Conservation (phyloP, 1,284 basidiomycete genomes). For the Ustilago cynodontis region DNA sequence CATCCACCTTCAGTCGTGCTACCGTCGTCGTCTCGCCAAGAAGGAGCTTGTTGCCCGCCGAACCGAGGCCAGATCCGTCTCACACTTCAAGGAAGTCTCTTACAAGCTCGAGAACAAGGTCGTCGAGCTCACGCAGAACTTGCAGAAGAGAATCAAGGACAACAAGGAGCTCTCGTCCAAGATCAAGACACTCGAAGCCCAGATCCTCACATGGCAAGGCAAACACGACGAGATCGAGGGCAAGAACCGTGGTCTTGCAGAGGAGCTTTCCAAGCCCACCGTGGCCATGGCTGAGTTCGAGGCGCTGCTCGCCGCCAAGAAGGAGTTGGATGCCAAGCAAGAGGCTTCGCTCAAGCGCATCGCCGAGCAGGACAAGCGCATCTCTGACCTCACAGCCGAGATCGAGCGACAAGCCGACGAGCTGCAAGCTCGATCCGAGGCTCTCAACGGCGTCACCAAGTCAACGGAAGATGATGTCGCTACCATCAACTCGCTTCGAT, state of each 20-base stretch:
- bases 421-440: slow-evolving; percentile 77
- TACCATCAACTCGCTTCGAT: slow-evolving; percentile 87
- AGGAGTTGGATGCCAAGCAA: slow-evolving; percentile 83
- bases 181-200: slow-evolving; percentile 83
- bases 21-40: slow-evolving; percentile 88
- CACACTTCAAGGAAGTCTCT: slow-evolving; percentile 98
- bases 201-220: slow-evolving; percentile 84
- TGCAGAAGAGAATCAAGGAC: slow-evolving; percentile 91
- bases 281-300: slow-evolving; percentile 81
- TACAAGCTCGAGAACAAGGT: slow-evolving; percentile 99
- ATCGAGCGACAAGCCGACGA: slow-evolving; percentile 80
- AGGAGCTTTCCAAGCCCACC: slow-evolving; percentile 80
- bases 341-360: slow-evolving; percentile 82
- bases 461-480: slow-evolving; percentile 79
- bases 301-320: slow-evolving; percentile 81
- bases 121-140: slow-evolving; percentile 95
- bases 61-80: slow-evolving; percentile 93
- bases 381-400: slow-evolving; percentile 79
- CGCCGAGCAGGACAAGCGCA: slow-evolving; percentile 85
- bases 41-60: slow-evolving; percentile 85
- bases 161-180: slow-evolving; percentile 86
- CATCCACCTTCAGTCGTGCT: slow-evolving; percentile 88
- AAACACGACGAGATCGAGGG: slow-evolving; percentile 90
- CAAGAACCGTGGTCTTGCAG: slow-evolving; percentile 81
- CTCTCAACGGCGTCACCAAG: slow-evolving; percentile 61